Evolutionary conservation across 345 rosid species (phyloP).

Genomic region (Laguncularia racemosa): DNA sequence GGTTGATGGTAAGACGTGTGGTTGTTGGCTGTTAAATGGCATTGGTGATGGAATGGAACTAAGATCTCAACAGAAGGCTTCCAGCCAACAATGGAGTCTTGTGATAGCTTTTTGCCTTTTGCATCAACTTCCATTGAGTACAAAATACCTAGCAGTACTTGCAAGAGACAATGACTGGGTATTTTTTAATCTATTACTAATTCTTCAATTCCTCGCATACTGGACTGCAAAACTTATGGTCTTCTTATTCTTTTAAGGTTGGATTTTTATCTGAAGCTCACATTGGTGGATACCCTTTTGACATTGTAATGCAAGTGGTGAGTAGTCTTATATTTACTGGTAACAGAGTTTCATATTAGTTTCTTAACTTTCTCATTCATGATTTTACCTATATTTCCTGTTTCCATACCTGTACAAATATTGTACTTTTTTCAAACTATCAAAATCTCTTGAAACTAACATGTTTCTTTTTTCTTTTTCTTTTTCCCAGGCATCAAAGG

Average conservation of each 20-base stretch:
- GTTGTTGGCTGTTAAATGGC: conserved; percentile 85
- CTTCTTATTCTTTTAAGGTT: conserved; percentile 48
- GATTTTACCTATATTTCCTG: too few species aligned
- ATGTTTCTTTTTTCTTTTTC: conserved; percentile 10
- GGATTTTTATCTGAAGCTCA: conserved; percentile 97
- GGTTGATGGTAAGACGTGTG: conserved; percentile 71
- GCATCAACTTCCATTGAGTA: conserved; percentile 87
- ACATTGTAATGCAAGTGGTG: conserved; percentile 74
- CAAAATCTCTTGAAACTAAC: not conserved
- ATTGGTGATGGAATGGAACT: conserved; percentile 79
- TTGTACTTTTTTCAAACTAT: not conserved
- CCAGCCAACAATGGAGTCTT: conserved; percentile 85
- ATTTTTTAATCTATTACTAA: conserved; percentile 18
- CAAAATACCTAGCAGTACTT: conserved; percentile 80
- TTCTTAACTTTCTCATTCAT: not conserved
- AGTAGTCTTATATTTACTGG: conserved; percentile 12
- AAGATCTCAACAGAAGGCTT: conserved; percentile 80
- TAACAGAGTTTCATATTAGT: not conserved
- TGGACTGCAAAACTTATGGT: conserved; percentile 14
- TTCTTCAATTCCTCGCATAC: not conserved
- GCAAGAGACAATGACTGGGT: conserved; percentile 99
- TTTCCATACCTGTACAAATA: too few species aligned
- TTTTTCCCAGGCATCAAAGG: conserved; percentile 65
- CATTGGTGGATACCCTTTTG: conserved; percentile 84
- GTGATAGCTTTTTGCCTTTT: conserved; percentile 83